These are phyloP conservation scores for Chaetomium strumarium DNA, from an alignment of 2,329 filamentous ascomycete genomes.

Conservation along the genomic window DNA sequence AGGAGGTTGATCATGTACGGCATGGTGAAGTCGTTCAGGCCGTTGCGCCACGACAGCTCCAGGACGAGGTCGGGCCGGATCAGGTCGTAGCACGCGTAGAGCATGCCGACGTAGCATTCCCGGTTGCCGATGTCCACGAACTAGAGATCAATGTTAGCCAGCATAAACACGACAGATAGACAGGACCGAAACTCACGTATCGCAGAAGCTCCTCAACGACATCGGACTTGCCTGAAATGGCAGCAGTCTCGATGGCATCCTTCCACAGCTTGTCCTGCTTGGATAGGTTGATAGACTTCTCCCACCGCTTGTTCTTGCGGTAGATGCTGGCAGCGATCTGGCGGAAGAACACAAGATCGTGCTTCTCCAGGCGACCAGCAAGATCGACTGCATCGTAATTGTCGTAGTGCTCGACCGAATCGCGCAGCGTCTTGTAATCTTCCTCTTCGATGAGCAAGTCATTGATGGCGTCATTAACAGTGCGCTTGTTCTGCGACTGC, in stretches of 20 bases:
- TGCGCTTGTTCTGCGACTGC: slow-evolving; percentile 94
- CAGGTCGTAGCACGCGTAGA: slow-evolving; percentile 97
- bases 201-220: slow-evolving; percentile 93
- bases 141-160: slow-evolving; percentile 46
- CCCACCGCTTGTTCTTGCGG: slow-evolving; percentile 99
- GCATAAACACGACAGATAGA: neutral
- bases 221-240: slow-evolving; percentile 82
- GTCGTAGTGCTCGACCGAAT: slow-evolving; percentile 98
- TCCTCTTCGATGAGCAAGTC: slow-evolving; percentile 97
- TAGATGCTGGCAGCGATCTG: slow-evolving; percentile 98
- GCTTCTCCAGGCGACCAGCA: slow-evolving; percentile 88
- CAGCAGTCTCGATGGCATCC: slow-evolving; percentile 96
- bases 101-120: slow-evolving; percentile 99
- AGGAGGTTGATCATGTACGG: slow-evolving; percentile 99
- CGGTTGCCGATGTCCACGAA: slow-evolving; percentile 99
- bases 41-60: slow-evolving; percentile 95
- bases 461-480: slow-evolving; percentile 97
- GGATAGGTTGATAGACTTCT: slow-evolving; percentile 94
- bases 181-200: slow-evolving; percentile 68
- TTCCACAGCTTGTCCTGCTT: slow-evolving; percentile 99
- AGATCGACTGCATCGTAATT: slow-evolving; percentile 96
- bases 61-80: slow-evolving; percentile 88
- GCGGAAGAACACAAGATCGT: slow-evolving; percentile 97
- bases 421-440: slow-evolving; percentile 95
- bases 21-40: slow-evolving; percentile 96